Base-by-base conservation (phyloP, 768 basidiomycete species). In the Tylopilus plumbeoviolaceoides region DNA sequence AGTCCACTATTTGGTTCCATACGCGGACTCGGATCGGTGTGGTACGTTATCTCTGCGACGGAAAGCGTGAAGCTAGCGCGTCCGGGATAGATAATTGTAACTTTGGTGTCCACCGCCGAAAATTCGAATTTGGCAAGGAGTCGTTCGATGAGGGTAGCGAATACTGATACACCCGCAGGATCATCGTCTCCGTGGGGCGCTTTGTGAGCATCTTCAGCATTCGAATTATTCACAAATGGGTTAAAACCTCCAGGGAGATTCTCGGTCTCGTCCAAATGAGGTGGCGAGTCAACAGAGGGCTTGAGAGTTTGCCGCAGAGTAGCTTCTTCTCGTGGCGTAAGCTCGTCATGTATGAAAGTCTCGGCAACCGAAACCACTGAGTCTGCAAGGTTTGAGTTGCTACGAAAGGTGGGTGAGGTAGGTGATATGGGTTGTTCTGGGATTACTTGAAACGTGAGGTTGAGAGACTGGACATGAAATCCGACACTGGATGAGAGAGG, bases 291-390 rank as follows among this genome's bases (percentile, higher is more conserved):
- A 23, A 70, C 59, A 31, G 78, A 75, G 57, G 78, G 67, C 60
- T 80, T 81, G 44, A 93, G 69, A 1, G 91, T 91, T 54, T 84
- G 77, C 61, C 83, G 80, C 20, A 95, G 75, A 30, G 80, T 73
- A 7, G 80, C 82, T 60, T 85, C 89, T 63, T 95, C 91, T 56
- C 75, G 74, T 7, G 79, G 74, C 21, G 83, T 78, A 46, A 97
- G 73, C 63, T 94, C 91, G 57, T 90, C 79, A 44, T 94, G 87
- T 23, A 95, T 75, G 70, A 98, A 98, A 4, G 86, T 83, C 59
- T 91, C 86, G 2, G 93, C 90, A 14, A 87, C 81, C n/a, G 85
- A 85, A 25, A 79, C 79, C n/a, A 92, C 85, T 21, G 93, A 93
- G 43, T 85, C 81, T 5, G 89, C 74, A 14, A 95, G 76, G 63